Percentiles rank a stretch among this genome's conserved stretches.
Conservation (phyloP, 176 grass and related monocot genomes). For the Carex kokanica region DNA sequence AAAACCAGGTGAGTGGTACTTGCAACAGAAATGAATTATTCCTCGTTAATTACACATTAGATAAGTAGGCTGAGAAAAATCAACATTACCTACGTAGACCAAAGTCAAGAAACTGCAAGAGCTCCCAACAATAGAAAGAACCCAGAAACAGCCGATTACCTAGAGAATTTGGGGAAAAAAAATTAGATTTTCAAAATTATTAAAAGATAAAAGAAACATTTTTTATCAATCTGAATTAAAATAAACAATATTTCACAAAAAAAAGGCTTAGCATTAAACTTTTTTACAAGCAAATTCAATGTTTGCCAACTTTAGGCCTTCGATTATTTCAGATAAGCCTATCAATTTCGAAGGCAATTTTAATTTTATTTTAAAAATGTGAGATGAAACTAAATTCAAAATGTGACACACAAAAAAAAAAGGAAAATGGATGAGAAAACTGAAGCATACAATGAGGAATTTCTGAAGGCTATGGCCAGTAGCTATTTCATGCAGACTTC, state of each 20-base stretch:
- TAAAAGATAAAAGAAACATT: background rate
- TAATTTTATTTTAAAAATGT: background rate
- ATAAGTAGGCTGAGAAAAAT: background rate
- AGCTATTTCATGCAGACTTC: slow-evolving; percentile 61
- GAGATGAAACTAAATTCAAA: background rate
- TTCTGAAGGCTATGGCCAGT: slow-evolving; percentile 77
- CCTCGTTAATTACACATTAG: background rate
- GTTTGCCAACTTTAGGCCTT: background rate
- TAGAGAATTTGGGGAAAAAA: slow-evolving; percentile 25
- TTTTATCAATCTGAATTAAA: too few relatives aligned
- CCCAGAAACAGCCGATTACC: slow-evolving; percentile 84
- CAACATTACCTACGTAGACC: slow-evolving; percentile 68
- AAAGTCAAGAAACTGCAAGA: slow-evolving; percentile 90
- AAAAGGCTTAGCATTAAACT: background rate
- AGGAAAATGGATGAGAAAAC: background rate
- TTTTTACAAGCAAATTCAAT: background rate
- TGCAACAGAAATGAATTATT: background rate
- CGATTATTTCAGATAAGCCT: background rate
- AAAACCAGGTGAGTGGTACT: background rate
- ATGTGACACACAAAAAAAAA: background rate
- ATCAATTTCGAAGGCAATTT: background rate
- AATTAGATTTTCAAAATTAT: background rate
- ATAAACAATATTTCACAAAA: background rate
- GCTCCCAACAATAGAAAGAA: slow-evolving; percentile 72
- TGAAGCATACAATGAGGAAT: slow-evolving; percentile 69